Base-by-base conservation (phyloP, 176 grass and related monocot genomes). In the Canna indica region DNA sequence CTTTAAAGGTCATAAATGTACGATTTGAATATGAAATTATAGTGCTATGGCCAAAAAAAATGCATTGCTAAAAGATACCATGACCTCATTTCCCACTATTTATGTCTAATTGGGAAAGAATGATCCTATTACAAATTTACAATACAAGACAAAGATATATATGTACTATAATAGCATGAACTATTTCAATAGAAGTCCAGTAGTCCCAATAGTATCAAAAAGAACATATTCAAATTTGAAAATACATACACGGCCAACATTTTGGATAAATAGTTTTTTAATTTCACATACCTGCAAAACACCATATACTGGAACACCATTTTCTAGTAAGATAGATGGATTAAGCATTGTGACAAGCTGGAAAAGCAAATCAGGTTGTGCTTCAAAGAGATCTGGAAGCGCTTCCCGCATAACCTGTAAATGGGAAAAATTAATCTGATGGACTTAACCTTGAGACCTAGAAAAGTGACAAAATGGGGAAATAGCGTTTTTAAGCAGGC, bases 291-390 rank as follows among this genome's bases (percentile, higher is more conserved):
- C 91, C 91, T 96, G 91, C 71, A 91, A 63, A 69, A 96, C 88
- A 13, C 80, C 85, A 80, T 96, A 96, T 81, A 96, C 91, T 46
- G 85, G 88, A 78, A 96, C 88, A 36, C 76, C 78, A 80, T 88
- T 88, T 71, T 73, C 78, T 78, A 47, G 83, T 71, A 96, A 84
- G 59, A 96, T 82, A 22, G 83, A 91, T 33, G 91, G 91, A 82
- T 88, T 96, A 30, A 96, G 81, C 91, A 96, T 96, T 50, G 91
- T 96, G 39, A 96, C 88, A 65, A 96, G 91, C 65, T 96, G 91
- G 83, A 96, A 96, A 47, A 96, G 83, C 44, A 96, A 75, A 81
- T 96, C 91, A 7, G 91, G 91, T 41, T 96, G 91, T 47, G 78
- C 77, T 64, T 96, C 91, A 86, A 96, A 96, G 62, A 96, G 61